Evolutionary conservation across 1,284 basidiomycete species (phyloP), one percentile per base, ranked within the genome.

Genomic region (Moniliophthora roreri): DNA sequence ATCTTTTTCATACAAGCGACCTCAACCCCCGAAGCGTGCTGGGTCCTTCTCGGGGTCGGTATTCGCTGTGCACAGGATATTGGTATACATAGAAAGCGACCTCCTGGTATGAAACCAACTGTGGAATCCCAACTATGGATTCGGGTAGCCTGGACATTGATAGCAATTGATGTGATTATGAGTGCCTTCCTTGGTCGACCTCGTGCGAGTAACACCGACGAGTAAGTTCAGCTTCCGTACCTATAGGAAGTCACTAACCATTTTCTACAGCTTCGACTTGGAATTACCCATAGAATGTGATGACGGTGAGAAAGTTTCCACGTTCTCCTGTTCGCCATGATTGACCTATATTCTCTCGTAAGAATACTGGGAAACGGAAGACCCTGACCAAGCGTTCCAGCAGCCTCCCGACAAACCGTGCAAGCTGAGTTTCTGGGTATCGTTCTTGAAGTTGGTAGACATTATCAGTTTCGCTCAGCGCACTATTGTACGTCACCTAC

Each of bases 401-500:
- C 28, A 32, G 28, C 28, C 28, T 11, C 28, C 11, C 6, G 28
- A 11, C 6, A 32, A 32, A 11, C 28, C 28, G 11, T 23, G 18
- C 54, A 50, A 80, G 79, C 62, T 79, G 84, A 58, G 85, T 87
- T 57, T 69, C 83, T 9, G 81, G 84, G 42, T 73, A 76, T 23
- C 82, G 7, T 32, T 32, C 28, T 11, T 32, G 28, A 32, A 32
- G 28, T 32, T 82, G 0, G 60, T 51, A 16, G 47, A 56, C 18
- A 54, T 58, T n/a, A 41, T 53, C 13, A 49, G 54, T 13, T 51
- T 54, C 26, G 39, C 52, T 20, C 54, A 54, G 20, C 38, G 47
- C 13, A 52, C 52, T 4, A 51, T 58, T 32, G 57, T 58, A 21
- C 48, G 57, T 51, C 82, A 85, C 58, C 79, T 82, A 45, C n/a